Evolutionary conservation across 2,329 filamentous ascomycete species (phyloP), one percentile per base, ranked within the genome.

Genomic region (Arachnopeziza araneosa): DNA sequence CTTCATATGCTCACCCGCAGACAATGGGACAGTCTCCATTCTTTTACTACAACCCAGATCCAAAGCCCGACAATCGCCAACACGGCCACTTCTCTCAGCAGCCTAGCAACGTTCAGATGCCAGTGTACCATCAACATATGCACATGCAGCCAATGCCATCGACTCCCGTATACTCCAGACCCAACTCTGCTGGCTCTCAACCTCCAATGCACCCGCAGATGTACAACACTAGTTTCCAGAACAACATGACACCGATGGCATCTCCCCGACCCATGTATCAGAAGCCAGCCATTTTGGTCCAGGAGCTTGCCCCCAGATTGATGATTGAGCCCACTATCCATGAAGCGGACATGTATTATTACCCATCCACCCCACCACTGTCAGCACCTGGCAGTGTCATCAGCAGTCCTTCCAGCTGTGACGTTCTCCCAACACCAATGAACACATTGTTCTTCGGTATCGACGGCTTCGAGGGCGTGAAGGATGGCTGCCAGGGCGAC

Each of bases 21-120:
- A 75, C 82, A 70, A 84, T 90, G 80, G 85, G 82, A 63, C 88
- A 90, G 77, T 84, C 87, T 66, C 80, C 89, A 61, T 96, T 92
- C 80, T 93, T 90, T 83, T 95, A 93, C 81, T 96, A 93, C 80
- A 88, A 85, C 70, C 86, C 89, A 66, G 90, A 95, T 68, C 82
- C 87, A 65, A 86, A 84, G 74, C 80, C 85, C 64, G 88, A 92
- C 73, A 82, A 83, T 70, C 83, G 87, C 71, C 88, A 89, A 72
- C 88, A 93, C 76, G 85, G 85, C 58, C 87, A 90, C 76, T 93
- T 91, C 79, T 83, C 86, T 65, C 83, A 85, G 63, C 80, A 82
- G 60, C 81, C 78, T 73, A 77, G 57, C 52, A 66, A 70, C 75
- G 75, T 73, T 67, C 80, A 80, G 67, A 76, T 79, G 71, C 75